These are phyloP conservation scores for Wickerhamomyces bisporus DNA, from an alignment of 805 yeast species.

Conservation along the genomic window DNA sequence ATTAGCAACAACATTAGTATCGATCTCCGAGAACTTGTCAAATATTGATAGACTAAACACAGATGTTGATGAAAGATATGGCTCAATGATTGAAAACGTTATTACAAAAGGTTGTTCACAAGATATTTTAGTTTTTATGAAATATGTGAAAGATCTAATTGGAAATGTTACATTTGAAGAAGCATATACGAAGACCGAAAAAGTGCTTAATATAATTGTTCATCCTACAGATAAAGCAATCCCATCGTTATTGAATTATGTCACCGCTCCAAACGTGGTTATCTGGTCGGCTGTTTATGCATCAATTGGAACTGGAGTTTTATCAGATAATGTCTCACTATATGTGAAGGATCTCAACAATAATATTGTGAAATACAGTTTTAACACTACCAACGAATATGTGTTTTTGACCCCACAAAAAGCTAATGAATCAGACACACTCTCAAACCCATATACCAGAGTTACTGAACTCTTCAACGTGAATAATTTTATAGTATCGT, in stretches of 20 bases:
- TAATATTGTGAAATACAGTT: conserved; percentile 46
- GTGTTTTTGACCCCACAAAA: conserved; percentile 41
- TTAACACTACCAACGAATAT: conserved; percentile 29
- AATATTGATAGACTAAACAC: conserved; percentile 40
- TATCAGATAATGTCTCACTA: conserved; percentile 48
- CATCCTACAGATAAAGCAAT: conserved; percentile 71
- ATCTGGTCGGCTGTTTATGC: conserved; percentile 90
- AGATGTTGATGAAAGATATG: conserved; percentile 54
- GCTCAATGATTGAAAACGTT: conserved; percentile 70
- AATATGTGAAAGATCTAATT: conserved; percentile 67
- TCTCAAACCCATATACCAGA: conserved; percentile 75
- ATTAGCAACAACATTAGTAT: conserved; percentile 37
- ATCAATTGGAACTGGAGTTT: conserved; percentile 68
- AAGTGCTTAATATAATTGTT: conserved; percentile 76
- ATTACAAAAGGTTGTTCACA: conserved; percentile 79
- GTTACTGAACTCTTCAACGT: conserved; percentile 91
- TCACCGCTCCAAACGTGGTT: conserved; percentile 89
- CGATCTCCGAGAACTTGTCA: conserved; percentile 38
- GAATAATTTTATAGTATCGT: conserved; percentile 84
- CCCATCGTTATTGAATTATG: conserved; percentile 76
- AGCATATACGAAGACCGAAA: conserved; percentile 74
- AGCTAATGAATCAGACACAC: conserved; percentile 36
- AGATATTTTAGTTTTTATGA: conserved; percentile 73
- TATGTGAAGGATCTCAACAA: conserved; percentile 61
- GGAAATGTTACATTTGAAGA: conserved; percentile 92